These are phyloP conservation scores for Astrothelium macrocarpum DNA, from an alignment of 495 filamentous ascomycete genomes.

Conservation along the genomic window DNA sequence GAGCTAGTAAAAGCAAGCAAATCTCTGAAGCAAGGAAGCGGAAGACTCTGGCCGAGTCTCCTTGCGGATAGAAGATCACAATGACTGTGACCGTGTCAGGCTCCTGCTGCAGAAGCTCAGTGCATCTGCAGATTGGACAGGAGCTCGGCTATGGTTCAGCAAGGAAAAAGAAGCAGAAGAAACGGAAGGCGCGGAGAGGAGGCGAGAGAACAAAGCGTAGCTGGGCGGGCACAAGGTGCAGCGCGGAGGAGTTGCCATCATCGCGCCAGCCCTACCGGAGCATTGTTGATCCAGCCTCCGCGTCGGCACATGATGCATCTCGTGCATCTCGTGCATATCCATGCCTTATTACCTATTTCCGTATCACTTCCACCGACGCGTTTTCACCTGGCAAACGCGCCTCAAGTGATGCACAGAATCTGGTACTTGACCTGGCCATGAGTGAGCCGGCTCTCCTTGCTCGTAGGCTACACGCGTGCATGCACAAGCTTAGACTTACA, in stretches of 20 bases:
- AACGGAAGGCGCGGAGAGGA: too few species aligned
- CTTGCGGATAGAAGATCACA: too few species aligned
- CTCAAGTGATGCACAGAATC: not conserved
- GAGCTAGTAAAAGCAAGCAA: constrained; percentile 7
- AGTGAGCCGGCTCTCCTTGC: not conserved
- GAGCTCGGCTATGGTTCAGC: too few species aligned
- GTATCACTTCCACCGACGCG: too few species aligned
- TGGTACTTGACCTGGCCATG: not conserved
- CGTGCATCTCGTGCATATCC: too few species aligned
- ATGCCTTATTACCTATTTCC: too few species aligned
- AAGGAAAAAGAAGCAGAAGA: too few species aligned
- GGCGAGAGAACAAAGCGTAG: too few species aligned
- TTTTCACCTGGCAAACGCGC: not conserved
- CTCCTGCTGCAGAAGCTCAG: too few species aligned
- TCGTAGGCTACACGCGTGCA: not conserved
- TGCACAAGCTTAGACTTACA: not conserved
- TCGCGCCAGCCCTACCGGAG: not conserved
- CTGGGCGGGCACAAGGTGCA: not conserved
- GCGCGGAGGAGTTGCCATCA: not conserved
- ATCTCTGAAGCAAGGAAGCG: not conserved
- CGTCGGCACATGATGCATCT: too few species aligned
- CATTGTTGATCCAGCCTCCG: not conserved
- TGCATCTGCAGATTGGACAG: too few species aligned
- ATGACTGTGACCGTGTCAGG: too few species aligned
- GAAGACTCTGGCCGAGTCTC: not conserved